Evolutionary conservation across 164 flowering plant genomes (phyloP), one percentile per base, ranked within the genome.

Genomic region (Magnolia sinica): DNA sequence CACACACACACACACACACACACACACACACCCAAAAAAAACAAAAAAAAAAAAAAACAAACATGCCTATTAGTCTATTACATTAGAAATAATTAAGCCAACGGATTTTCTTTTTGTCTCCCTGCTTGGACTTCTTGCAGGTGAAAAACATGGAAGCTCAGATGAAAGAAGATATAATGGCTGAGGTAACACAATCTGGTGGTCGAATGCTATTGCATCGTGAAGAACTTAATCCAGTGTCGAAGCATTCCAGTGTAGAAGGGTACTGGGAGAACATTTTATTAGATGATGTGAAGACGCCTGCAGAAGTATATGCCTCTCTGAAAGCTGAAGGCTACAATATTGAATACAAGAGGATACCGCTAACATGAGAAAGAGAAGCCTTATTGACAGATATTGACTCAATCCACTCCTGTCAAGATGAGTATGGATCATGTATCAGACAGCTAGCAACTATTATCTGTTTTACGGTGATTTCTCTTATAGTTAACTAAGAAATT

Each of bases 221-320:
- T 27, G 27, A 27, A 27, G 27, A 95, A 78, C 89, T 85, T 81
- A 86, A 77, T 80, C 93, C 95, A n/a, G 81, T 88, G n/a, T 76
- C 81, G 72, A 89, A 92, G 73, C 90, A 90, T 79, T 84, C 91
- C 50, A 84, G 86, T 83, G 88, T 95, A n/a, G 77, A 91, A 66
- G 98, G 98, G 61, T 95, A 91, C 82, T 95, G 97, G 98, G 98
- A 95, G 82, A 95, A 92, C 76, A 88, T 95, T 70, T 84, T 81
- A 75, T 77, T 80, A n/a, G 96, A 90, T 84, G 89, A 91, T 83
- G 94, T 93, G 79, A 90, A 92, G 83, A 91, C 97, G 24, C 92
- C 97, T 74, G 91, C 92, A 64, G 98, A 95, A 86, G 93, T 91
- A 31, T 95, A 91, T 83, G 82, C 89, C 74, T 80, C 87, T 74